Evolutionary conservation across 495 filamentous ascomycete species (phyloP).

Genomic region (Cudoniella acicularis): DNA sequence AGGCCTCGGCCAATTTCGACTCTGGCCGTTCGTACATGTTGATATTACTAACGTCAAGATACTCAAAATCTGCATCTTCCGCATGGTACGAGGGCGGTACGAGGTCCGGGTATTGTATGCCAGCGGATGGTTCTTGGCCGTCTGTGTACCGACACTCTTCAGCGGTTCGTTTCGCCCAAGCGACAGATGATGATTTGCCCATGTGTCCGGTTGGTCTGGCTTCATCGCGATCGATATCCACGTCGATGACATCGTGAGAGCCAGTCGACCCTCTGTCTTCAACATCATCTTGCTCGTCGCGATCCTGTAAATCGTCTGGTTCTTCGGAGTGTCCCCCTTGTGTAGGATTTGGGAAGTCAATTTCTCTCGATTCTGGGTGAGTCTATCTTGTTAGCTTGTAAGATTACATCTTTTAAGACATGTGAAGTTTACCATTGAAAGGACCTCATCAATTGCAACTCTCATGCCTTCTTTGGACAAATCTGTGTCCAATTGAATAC

Average conservation of each 20-base stretch:
- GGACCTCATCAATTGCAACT: constrained; percentile 28
- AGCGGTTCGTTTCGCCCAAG: constrained; percentile 49
- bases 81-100: constrained; percentile 44
- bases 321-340: constrained; percentile 16
- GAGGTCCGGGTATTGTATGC: constrained; percentile 7
- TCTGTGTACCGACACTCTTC: constrained; percentile 22
- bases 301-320: constrained; percentile 29
- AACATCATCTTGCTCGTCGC: constrained; percentile 35
- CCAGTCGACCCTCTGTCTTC: constrained; percentile 60
- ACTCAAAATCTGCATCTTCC: constrained; percentile 48
- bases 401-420: not conserved
- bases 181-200: constrained; percentile 57
- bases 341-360: not conserved
- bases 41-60: constrained; percentile 36
- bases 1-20: constrained; percentile 44
- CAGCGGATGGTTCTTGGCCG: constrained; percentile 7
- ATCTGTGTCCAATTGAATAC: constrained; percentile 14
- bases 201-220: constrained; percentile 50
- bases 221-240: constrained; percentile 54
- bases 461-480: constrained; percentile 32
- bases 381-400: not conserved
- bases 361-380: not conserved
- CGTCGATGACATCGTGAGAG: constrained; percentile 56
- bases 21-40: constrained; percentile 48
- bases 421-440: constrained; percentile 18